Evolutionary conservation across 208 protist genomes (phyloP), one percentile per base, ranked within the genome.

Genomic region (Strigomonas oncopelti): DNA sequence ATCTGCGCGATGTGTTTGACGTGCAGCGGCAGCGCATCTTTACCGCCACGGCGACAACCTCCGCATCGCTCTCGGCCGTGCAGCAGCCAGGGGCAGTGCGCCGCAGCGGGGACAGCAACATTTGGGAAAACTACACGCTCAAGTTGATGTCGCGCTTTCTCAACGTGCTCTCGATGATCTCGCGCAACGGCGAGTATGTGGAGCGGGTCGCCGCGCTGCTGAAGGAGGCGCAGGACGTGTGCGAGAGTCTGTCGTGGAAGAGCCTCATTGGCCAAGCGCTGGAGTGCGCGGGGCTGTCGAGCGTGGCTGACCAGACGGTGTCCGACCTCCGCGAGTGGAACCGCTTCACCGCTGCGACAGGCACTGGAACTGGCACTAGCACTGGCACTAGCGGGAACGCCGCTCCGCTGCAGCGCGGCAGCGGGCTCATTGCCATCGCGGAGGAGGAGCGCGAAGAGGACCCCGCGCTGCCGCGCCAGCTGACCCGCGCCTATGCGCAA

Each of bases 131-230:
- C 48, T 93, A 85, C 74, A 88, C 87, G 29, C 66, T 90, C 54
- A 92, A 91, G 69, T 51, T 87, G 36, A 78, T 92, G 29, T 77
- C 80, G 11, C 71, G 64, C 27, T 93, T 92, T 57, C 31, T 95
- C 13, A 76, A 88, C 52, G 81, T 93, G n/a, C 77, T 95, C n/a
- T 62, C 84, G 13, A 93, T 92, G 83, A 93, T 95, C 73, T 81
- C 81, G 22, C 74, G 87, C 53, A 86, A 95, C 71, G 75, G 76
- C 48, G 80, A 89, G 65, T 93, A 92, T 65, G 85, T 84, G 60
- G 74, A 85, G 54, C 85, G 90, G 9, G 80, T 95, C 4, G 79
- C 84, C 0, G 72, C 70, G 14, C 74, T 93, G 18, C 79, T 95
- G 45, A 80, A 75, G 29, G 74, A 77, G 55, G 86, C 84, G 27